Base-by-base conservation (phyloP, 495 filamentous ascomycete genomes). In the Penicillium crystallinum region DNA sequence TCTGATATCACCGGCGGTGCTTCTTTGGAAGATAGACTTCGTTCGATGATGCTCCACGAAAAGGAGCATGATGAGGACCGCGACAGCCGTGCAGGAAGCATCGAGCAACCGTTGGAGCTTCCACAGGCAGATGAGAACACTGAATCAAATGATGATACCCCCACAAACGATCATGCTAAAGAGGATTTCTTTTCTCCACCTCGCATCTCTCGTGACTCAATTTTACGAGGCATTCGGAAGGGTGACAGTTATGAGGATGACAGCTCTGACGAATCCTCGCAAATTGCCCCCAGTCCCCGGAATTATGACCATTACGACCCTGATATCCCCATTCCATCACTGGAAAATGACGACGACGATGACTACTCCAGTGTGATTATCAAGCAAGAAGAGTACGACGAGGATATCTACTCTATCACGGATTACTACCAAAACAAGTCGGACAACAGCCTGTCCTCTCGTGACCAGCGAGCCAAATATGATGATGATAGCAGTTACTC, bases 141-240 rank as follows among this genome's bases (percentile, higher is more conserved):
- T 11, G 21, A 12, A 11, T 15, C 34, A 8, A 31, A 31, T 6
- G 35, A 44, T 17, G 47, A 51, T 25, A 21, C 4, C 0, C 15
- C 30, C n/a, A n/a, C 4, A 6, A 40, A 36, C 11, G 45, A 55
- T 7, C 41, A 29, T 7, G 10, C 23, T 8, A 54, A 56, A 27
- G 49, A 58, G 1, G 59, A 65, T 31, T 37, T 64, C 7, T 70
- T 70, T 38, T 65, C 66, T 14, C 81, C 85, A 27, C 88, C 88
- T 12, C 86, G 84, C 23, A 92, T 96, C 61, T 97, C 93, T 30
- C 81, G 93, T 18, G 93, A 97, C 62, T 95, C 91, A 0, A 97
- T 97, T 50, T 71, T 96, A 42, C 83, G 90, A 14, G 90, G 90
- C 50, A 84, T 97, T 19, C 90, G 91, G 58, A 85, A 86, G 36